Evolutionary conservation across 441 rosid species (phyloP).

Genomic region (Gossypium schwendimanii): DNA sequence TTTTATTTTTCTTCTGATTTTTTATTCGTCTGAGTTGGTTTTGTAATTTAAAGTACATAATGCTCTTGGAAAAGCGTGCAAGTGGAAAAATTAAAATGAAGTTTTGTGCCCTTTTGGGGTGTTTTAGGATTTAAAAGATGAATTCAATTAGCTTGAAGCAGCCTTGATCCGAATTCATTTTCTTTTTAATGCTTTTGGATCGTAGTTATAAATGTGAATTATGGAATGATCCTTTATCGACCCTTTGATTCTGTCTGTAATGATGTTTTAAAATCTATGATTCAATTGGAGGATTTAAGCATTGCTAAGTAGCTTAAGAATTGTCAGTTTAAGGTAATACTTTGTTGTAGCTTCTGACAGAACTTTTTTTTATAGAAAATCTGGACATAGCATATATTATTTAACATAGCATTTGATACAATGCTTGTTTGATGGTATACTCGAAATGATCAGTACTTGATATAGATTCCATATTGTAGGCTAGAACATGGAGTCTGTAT

Average conservation of each 20-base stretch:
- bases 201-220: not conserved
- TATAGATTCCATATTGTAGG: not conserved
- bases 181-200: not conserved
- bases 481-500: not conserved
- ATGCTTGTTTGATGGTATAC: not conserved
- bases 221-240: not conserved
- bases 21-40: not conserved
- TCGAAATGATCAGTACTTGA: not conserved
- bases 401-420: not conserved
- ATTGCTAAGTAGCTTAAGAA: not conserved
- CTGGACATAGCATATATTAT: not conserved
- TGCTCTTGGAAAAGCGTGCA: not conserved
- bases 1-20: not conserved
- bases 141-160: not conserved
- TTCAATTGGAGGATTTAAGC: not conserved
- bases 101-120: not conserved
- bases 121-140: not conserved
- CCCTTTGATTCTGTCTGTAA: not conserved
- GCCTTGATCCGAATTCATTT: not conserved
- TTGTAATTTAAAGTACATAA: not conserved
- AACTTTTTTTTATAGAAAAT: not conserved
- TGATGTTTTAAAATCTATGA: no score
- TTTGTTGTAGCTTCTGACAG: not conserved
- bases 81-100: not conserved
- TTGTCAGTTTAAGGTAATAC: slow-evolving; percentile 1